Base-by-base conservation (phyloP, 2,329 filamentous ascomycete genomes). In the Bipolaris sorokiniana region DNA sequence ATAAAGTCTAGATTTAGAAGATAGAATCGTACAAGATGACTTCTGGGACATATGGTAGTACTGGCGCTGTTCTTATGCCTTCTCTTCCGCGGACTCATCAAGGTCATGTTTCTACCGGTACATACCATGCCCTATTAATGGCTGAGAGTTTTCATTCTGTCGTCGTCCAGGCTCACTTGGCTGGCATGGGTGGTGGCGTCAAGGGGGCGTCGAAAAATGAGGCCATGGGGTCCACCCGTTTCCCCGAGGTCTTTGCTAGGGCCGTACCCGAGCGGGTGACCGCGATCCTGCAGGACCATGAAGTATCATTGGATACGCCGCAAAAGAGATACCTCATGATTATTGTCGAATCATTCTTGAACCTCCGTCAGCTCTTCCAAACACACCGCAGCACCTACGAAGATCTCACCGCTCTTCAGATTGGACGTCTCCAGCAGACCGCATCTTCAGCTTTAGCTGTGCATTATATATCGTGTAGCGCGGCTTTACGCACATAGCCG, bases 171-270 rank as follows among this genome's bases (percentile, higher is more conserved):
- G 28, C 31, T 26, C 13, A 16, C 33, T 22, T 20, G 15, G 31
- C 16, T 45, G 20, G 23, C 23, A 20, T 15, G 11, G 6, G 10
- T 15, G 3, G 41, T 51, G 49, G 49, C 46, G 46, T 48, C 9
- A 16, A 28, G n/a, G 28, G 22, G 33, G 41, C 40, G 20, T 51
- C 40, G 28, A 44, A 22, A 40, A 33, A 31, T 16, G 40, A 51
- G 18, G 36, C 37, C 33, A 22, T 40, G 36, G 51, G 48, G 54
- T 18, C 7, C 5, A 26, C 22, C 55, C 55, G 37, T 31, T 46
- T 49, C 55, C 55, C 55, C 55, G 46, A 26, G 53, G 53, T 47
- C 49, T 48, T 15, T 37, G 31, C 22, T 47, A 41, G 23, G 20
- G 44, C 46, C 28, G 15, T 31, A 45, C 34, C 37, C 44, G 31